Evolutionary conservation across 345 rosid genomes (phyloP), one percentile per base, ranked within the genome.

Genomic region (Salix suchowensis): DNA sequence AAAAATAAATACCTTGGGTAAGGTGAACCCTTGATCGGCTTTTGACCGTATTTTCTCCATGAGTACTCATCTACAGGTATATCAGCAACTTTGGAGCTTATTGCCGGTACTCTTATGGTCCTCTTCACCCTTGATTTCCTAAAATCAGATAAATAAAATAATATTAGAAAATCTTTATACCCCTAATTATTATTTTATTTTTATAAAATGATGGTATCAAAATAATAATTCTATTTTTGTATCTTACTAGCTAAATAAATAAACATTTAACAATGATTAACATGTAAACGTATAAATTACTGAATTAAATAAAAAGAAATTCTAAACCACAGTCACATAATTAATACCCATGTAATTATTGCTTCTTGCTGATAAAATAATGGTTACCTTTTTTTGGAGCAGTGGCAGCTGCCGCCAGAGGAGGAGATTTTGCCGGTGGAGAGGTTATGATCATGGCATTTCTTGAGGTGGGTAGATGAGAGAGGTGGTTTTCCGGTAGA

Each of bases 31-130:
- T 86, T 86, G 15, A 84, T 84, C 2, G 85, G 84, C 52, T 79
- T 84, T 77, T 84, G 82, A 37, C 88, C 84, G 40, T 84, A 79
- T 73, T 82, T 83, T 71, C 85, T 77, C 88, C 87, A 84, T 4
- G 84, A 67, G 37, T 73, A 42, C 50, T 82, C 84, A 68, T 86
- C 85, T 19, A 81, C 72, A 14, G 88, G 78, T 70, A 86, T 73
- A 48, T 75, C 88, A 39, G 84, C 78, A 37, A 58, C 28, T 28
- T 82, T 84, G 66, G 72, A 69, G 67, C 85, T 80, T 21, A 65
- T 15, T 6, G 78, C 85, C 2, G 87, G 84, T n/a, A 84, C 85
- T 32, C 75, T 37, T 67, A 80, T 23, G 15, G 61, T 77, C 78
- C 76, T 86, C 82, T 58, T 58, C 4, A 58, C 26, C 64, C 64